Evolutionary conservation across 495 filamentous ascomycete species (phyloP), one percentile per base, ranked within the genome.

Genomic region (Lepidopterella palustris): DNA sequence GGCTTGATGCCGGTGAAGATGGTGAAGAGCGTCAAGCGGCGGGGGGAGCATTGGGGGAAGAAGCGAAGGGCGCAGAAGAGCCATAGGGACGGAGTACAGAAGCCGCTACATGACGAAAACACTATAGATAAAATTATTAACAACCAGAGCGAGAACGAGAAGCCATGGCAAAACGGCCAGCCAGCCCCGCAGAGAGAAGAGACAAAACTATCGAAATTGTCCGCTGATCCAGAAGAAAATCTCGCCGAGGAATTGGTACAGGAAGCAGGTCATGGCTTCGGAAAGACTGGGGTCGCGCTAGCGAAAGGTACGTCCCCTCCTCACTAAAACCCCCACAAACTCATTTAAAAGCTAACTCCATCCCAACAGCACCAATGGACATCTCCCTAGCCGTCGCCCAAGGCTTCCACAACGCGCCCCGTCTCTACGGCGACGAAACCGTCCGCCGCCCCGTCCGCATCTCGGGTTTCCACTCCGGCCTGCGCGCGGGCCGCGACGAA

Each of bases 371-470:
- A 11, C 84, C 80, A 5, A 84, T 92, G 59, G 86, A 91, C 63
- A 76, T 93, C 21, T 79, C 81, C 4, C 73, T 91, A 0, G 87
- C 89, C 0, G 68, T 92, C 2, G 82, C 87, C 2, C 88, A 92
- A 65, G 90, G 90, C 1, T 87, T 92, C 59, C 88, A 92, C 68
- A 91, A 91, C 62, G 87, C 89, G 0, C 90, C 90, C 0, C 80
- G 87, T 0, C 76, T 95, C 1, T 74, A 70, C 54, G 70, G 70
- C 54, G 72, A 74, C 56, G 60, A 63, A 18, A 78, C 65, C 54
- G 80, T 78, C 25, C 79, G 73, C 47, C 80, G 69, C 54, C 80
- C 84, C 4, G 73, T 76, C 5, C 77, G 84, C 4, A 81, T 90
- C 29, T 86, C 84, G 4, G 87, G 85, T 1, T 79, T 89, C 53